Base-by-base conservation (phyloP, 495 filamentous ascomycete species). In the Thermochaetoides thermophila region DNA sequence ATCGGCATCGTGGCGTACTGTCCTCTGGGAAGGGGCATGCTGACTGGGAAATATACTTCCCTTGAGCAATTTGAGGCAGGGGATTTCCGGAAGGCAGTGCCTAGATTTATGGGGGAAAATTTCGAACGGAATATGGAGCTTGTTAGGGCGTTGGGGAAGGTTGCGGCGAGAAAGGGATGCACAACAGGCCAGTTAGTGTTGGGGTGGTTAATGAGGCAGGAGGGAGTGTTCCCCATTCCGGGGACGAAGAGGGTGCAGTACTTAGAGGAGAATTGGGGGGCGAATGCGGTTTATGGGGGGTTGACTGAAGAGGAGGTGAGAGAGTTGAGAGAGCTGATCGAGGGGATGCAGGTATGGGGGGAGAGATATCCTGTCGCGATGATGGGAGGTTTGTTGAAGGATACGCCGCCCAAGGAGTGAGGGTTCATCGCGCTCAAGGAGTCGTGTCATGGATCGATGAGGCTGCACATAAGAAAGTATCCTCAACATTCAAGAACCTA, bases 91-190 rank as follows among this genome's bases (percentile, higher is more conserved):
- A 23, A 34, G 2, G 15, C 36, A 1, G 44, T 71, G 17, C 76
- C 83, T 1, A 64, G 76, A 8, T 94, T 85, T 60, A 60, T 68
- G 38, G 61, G 63, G 3, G 81, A 71, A 19, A 71, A 70, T 40
- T 84, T 89, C 52, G 56, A 68, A 34, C 62, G 73, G 34, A 94
- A 93, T 56, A 42, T 86, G 9, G 63, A 77, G 52, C 68, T 94
- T 11, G 76, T 81, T 12, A 45, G 64, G 5, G 68, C 74, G 39
- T 52, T 93, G 17, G 61, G 74, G 42, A 59, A 66, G 26, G 39
- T 93, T 34, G 84, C 84, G 2, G 44, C 55, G 36, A 57, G 62
- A 40, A 91, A 87, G 63, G 72, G 71, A 5, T 70, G 69, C 39
- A 78, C 78, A 5, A 57, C 74, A 0, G 71, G 69, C 2, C 84